phyloP scores from a whole-genome alignment of 805 yeast genomes.

The Yarrowia porcina region DNA sequence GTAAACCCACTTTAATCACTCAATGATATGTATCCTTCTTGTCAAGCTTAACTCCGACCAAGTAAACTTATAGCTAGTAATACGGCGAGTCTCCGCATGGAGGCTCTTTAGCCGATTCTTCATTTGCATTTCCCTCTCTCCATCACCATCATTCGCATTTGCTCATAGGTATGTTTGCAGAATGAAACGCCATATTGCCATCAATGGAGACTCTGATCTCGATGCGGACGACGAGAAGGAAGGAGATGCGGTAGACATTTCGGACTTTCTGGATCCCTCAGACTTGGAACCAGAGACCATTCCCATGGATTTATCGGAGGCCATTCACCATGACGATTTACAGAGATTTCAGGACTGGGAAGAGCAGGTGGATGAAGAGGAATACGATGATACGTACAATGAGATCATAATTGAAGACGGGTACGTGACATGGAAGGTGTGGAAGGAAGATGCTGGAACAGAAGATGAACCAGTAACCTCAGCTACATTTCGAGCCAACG shows the following conservation, averaged over 20 bases:
- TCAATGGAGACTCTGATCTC: slow-evolving; percentile 17
- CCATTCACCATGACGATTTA: slow-evolving; percentile 7
- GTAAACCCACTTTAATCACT: slow-evolving; percentile 11
- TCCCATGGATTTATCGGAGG: slow-evolving; percentile 5
- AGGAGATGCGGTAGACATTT: neutral
- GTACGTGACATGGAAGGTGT: neutral
- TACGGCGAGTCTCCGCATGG: neutral
- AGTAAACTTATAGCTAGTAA: neutral
- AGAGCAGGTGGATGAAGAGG: slow-evolving; percentile 16
- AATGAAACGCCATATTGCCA: neutral
- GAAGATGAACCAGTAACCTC: neutral
- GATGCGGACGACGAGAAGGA: slow-evolving; percentile 19
- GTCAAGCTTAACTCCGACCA: slow-evolving; percentile 11
- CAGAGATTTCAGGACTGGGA: slow-evolving; percentile 1
- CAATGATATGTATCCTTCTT: neutral
- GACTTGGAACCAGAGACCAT: slow-evolving; percentile 16
- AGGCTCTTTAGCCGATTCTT: neutral
- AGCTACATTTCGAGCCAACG: neutral
- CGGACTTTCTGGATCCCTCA: slow-evolving; percentile 5
- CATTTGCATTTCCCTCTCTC: neutral
- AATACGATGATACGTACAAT: slow-evolving; percentile 12
- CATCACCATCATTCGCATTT: neutral
- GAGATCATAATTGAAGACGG: neutral
- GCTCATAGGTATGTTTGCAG: neutral
- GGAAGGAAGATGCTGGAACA: slow-evolving; percentile 5